Percentiles rank a stretch among this genome's conserved stretches.
These are phyloP conservation scores for Fusarium chuoi DNA, from an alignment of 2,329 filamentous ascomycete species.

Conservation along the genomic window DNA sequence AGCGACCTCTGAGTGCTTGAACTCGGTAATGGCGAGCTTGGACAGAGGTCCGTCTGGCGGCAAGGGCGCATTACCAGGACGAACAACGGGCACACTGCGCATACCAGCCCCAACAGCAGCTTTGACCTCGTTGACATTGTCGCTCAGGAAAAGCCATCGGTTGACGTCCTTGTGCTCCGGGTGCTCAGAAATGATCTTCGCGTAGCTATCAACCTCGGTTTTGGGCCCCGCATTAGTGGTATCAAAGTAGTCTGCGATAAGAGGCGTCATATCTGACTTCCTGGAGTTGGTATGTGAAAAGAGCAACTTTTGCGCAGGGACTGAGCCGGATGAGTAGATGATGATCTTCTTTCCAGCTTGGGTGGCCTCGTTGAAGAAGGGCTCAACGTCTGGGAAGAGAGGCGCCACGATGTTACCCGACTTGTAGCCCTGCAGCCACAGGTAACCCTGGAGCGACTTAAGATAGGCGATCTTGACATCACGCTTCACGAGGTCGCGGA, in stretches of 20 bases:
- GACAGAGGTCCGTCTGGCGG: slow-evolving; percentile 57
- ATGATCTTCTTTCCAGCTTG: slow-evolving; percentile 67
- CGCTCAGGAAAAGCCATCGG: slow-evolving; percentile 81
- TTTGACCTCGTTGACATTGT: slow-evolving; percentile 77
- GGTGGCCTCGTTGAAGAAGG: slow-evolving; percentile 69
- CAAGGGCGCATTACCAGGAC: slow-evolving; percentile 77
- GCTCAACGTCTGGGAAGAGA: slow-evolving; percentile 79
- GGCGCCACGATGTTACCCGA: slow-evolving; percentile 76
- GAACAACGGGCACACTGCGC: slow-evolving; percentile 68
- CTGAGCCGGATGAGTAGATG: slow-evolving; percentile 86
- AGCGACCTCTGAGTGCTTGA: slow-evolving; percentile 43
- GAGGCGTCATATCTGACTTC: slow-evolving; percentile 66
- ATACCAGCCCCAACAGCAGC: slow-evolving; percentile 72
- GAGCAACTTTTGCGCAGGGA: slow-evolving; percentile 82
- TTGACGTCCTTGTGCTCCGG: slow-evolving; percentile 55
- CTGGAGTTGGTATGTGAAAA: slow-evolving; percentile 73
- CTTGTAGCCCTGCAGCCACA: slow-evolving; percentile 80
- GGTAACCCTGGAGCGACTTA: slow-evolving; percentile 81
- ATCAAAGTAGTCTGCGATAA: slow-evolving; percentile 78
- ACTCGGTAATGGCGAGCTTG: slow-evolving; percentile 49
- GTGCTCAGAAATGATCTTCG: slow-evolving; percentile 63
- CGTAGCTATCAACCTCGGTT: slow-evolving; percentile 73
- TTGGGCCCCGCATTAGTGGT: slow-evolving; percentile 84
- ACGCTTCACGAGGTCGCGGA: slow-evolving; percentile 74
- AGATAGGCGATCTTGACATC: slow-evolving; percentile 82